phyloP scores from a whole-genome alignment of 2,329 filamentous ascomycete species.

The Pseudonectria foliicola region DNA sequence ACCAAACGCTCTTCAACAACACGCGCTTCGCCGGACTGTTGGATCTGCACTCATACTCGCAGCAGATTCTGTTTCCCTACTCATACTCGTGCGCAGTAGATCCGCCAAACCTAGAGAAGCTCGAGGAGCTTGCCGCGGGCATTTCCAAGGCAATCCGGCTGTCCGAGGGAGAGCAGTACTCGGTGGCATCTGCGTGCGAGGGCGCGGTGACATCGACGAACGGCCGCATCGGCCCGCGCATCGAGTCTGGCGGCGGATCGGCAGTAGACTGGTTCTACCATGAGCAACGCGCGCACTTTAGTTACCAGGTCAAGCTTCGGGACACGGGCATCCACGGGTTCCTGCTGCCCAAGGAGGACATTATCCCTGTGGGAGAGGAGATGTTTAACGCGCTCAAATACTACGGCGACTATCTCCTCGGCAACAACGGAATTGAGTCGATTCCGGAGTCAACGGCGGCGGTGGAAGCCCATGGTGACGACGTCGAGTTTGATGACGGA shows the following conservation, averaged over 20 bases:
- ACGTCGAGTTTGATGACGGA: constrained; percentile 6
- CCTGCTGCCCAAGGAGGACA: constrained; percentile 76
- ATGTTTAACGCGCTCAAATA: constrained; percentile 76
- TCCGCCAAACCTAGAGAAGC: constrained; percentile 82
- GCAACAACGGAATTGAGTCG: constrained; percentile 59
- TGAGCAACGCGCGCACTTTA: constrained; percentile 71
- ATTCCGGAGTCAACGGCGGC: constrained; percentile 18
- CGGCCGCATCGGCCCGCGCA: constrained; percentile 31
- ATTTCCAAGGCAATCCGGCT: constrained; percentile 82
- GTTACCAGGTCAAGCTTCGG: constrained; percentile 89
- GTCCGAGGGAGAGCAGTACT: constrained; percentile 69
- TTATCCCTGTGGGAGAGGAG: constrained; percentile 84
- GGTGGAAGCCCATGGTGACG: constrained; percentile 9
- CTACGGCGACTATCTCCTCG: constrained; percentile 71
- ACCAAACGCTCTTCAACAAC: constrained; percentile 61
- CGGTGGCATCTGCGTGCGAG: constrained; percentile 78
- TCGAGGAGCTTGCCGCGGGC: constrained; percentile 83
- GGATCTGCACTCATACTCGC: constrained; percentile 91
- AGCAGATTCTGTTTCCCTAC: constrained; percentile 90
- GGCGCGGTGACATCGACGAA: constrained; percentile 49
- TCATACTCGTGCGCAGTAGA: constrained; percentile 71
- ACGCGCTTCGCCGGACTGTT: constrained; percentile 76
- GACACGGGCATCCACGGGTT: constrained; percentile 95
- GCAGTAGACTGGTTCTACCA: constrained; percentile 96
- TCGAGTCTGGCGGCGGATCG: constrained; percentile 74